These are phyloP conservation scores for Ustilago lituana DNA, from an alignment of 1,284 basidiomycete genomes.

Conservation along the genomic window DNA sequence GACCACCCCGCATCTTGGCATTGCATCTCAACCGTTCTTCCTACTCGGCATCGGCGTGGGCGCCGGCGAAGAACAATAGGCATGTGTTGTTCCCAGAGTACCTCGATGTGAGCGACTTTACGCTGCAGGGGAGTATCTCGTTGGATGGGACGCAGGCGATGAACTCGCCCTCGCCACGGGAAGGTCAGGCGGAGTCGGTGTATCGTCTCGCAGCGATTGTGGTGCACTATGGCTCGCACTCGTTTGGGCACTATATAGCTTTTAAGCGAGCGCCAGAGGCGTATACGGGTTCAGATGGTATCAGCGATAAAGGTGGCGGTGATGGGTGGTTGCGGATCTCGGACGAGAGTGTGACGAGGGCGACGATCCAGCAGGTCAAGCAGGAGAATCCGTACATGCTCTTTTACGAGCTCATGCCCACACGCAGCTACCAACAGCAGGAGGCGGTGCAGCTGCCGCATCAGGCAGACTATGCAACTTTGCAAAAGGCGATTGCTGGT, in stretches of 20 bases:
- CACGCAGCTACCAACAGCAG: constrained; percentile 1
- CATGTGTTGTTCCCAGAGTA: constrained; percentile 57
- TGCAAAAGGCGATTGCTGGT: constrained; percentile 30
- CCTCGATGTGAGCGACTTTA: constrained; percentile 55
- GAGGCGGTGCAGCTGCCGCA: constrained; percentile 13
- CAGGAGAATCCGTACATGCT: constrained; percentile 64
- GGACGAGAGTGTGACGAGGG: constrained; percentile 55
- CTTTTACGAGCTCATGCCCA: constrained; percentile 56
- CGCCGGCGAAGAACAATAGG: constrained; percentile 62
- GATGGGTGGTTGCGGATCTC: constrained; percentile 60
- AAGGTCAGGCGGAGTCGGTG: constrained; percentile 5
- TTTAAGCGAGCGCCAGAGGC: constrained; percentile 44
- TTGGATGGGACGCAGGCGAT: constrained; percentile 30
- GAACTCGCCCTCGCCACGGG: constrained; percentile 4
- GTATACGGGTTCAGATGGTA: not conserved
- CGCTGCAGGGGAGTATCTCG: constrained; percentile 47
- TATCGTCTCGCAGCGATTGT: constrained; percentile 59
- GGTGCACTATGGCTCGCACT: constrained; percentile 64
- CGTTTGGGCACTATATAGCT: constrained; percentile 64
- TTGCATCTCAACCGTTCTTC: constrained; percentile 63
- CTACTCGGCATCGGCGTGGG: constrained; percentile 45
- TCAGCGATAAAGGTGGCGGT: constrained; percentile 1
- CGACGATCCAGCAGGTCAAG: constrained; percentile 52
- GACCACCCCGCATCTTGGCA: constrained; percentile 54
- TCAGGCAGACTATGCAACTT: constrained; percentile 18